phyloP scores from a whole-genome alignment of 2,329 filamentous ascomycete genomes.

The Pseudogymnoascus sp. region DNA sequence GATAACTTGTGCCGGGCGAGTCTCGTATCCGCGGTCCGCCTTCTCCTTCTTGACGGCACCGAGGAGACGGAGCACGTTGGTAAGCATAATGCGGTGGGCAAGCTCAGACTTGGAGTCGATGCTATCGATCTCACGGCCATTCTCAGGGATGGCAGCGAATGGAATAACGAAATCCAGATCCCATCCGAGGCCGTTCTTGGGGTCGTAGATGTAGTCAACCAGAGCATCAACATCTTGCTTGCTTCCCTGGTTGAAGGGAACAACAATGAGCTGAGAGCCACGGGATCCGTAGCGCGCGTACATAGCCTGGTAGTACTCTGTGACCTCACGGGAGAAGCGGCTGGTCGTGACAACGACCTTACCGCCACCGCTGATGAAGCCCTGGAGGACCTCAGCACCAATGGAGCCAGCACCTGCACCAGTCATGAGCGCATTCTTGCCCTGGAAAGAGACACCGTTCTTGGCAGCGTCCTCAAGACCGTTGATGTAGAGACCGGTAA shows the following conservation, averaged over 20 bases:
- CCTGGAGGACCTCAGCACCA: conserved; percentile 91
- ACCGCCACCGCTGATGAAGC: conserved; percentile 90
- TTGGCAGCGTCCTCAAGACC: conserved; percentile 84
- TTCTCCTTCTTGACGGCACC: conserved; percentile 90
- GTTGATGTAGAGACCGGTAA: conserved; percentile 87
- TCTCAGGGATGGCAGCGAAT: conserved; percentile 96
- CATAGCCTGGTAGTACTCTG: conserved; percentile 98
- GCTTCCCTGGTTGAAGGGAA: conserved; percentile 98
- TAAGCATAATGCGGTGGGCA: conserved; percentile 97
- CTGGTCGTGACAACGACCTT: conserved; percentile 96
- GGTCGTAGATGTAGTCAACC: conserved; percentile 91
- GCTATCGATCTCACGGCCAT: conserved; percentile 91
- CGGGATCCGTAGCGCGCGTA: conserved; percentile 90
- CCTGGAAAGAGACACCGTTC: conserved; percentile 81
- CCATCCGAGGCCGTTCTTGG: conserved; percentile 95
- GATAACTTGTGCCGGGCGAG: conserved; percentile 91
- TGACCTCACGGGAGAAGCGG: conserved; percentile 92
- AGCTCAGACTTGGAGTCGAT: conserved; percentile 98
- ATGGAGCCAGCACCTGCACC: conserved; percentile 97
- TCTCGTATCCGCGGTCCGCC: conserved; percentile 79
- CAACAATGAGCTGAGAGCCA: conserved; percentile 93
- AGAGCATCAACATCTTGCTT: conserved; percentile 95
- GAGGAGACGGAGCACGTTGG: conserved; percentile 86
- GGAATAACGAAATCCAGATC: conserved; percentile 94
- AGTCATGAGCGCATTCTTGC: conserved; percentile 96